A percentile compares a stretch with the other conserved stretches of the same genome.
phyloP scores from a whole-genome alignment of 805 yeast genomes.

The Sugiyamaella lignohabitans region DNA sequence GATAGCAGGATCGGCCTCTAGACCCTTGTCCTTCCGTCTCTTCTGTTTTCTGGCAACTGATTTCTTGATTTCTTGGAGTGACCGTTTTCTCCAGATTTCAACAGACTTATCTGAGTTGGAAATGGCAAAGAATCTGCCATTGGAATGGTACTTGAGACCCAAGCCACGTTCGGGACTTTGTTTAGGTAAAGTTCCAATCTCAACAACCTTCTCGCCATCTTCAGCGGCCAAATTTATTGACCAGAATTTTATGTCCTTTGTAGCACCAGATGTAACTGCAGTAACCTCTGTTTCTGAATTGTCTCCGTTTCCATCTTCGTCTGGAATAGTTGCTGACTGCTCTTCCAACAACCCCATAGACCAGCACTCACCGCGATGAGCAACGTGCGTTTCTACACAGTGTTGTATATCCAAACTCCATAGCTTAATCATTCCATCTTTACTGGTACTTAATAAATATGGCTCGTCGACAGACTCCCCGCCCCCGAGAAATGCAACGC shows the following conservation, averaged over 20 bases:
- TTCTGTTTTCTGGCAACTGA: conserved; percentile 72
- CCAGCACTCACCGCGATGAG: conserved; percentile 95
- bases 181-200: conserved; percentile 64
- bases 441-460: conserved; percentile 69
- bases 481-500: conserved; percentile 43
- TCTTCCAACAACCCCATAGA: conserved; percentile 44
- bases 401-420: conserved; percentile 92
- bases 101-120: conserved; percentile 77
- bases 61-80: conserved; percentile 68
- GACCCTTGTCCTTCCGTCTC: conserved; percentile 52
- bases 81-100: conserved; percentile 73
- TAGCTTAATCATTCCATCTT: conserved; percentile 84
- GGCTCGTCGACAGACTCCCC: conserved; percentile 39
- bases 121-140: conserved; percentile 46
- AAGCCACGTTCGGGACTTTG: conserved; percentile 53
- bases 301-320: not conserved
- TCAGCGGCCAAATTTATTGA: conserved; percentile 47
- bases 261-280: conserved; percentile 68
- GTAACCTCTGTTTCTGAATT: conserved; percentile 25
- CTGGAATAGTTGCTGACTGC: not conserved
- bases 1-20: conserved; percentile 50
- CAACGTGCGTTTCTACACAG: conserved; percentile 90
- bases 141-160: conserved; percentile 49
- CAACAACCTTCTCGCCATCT: conserved; percentile 49
- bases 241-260: conserved; percentile 84